Base-by-base conservation (phyloP, 2,329 filamentous ascomycete genomes). In the Mariannaea sp. region DNA sequence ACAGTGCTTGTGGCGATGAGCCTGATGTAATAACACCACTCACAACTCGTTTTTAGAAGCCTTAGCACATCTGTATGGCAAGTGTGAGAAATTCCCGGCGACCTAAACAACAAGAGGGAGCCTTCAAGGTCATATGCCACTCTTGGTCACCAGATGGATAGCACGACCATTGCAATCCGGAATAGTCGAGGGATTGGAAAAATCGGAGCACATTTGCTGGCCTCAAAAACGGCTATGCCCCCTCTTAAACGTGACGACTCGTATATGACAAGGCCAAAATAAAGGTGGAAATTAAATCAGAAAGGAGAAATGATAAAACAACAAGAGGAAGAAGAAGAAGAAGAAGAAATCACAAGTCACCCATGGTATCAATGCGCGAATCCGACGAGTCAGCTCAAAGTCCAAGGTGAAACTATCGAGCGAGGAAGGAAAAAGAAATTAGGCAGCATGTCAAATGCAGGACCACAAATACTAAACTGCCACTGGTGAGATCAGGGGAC, bases 401-500 rank as follows among this genome's bases (percentile, higher is more conserved):
- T 7, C 36, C 24, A 35, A 38, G 14, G 29, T 38, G 30, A 55
- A 20, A 41, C 48, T 42, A 49, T 36, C 48, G 46, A 53, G 55
- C n/a, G n/a, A n/a, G n/a, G n/a, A n/a, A n/a, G n/a, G n/a, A n/a
- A n/a, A n/a, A 47, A 13, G 19, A 41, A 41, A 53, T 41, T 39
- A 22, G n/a, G 38, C 39, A 14, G 39, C 24, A 44, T 19, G 48
- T 39, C 33, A 56, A 33, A 64, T 55, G 57, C 59, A 65, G 58
- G 61, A 57, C 42, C 58, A 50, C 51, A 51, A 59, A 47, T 52
- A 49, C 43, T 43, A 26, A 32, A 19, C 26, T 38, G 53, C 53
- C 45, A 53, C 49, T 59, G 42, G 51, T 52, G 54, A 53, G 52
- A 50, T 43, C 45, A 49, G 22, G 46, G 43, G 46, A n/a, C 45